Evolutionary conservation across 345 rosid species (phyloP).

Genomic region (Lenwebbia sp.): DNA sequence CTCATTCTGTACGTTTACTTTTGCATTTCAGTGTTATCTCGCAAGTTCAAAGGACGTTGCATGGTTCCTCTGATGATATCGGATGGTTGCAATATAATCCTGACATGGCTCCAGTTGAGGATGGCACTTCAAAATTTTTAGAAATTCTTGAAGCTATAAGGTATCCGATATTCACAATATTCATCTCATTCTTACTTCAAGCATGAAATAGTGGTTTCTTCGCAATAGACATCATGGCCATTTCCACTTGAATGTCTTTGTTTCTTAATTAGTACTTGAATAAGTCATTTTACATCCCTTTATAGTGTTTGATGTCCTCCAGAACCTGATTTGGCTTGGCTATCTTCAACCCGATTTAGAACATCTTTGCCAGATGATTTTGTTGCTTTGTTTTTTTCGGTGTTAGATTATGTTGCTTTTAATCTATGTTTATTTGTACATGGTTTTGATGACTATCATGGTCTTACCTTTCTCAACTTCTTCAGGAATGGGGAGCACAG

Average conservation of each 20-base stretch:
- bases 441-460: not conserved
- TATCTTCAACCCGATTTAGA: not conserved
- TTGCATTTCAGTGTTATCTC: slow-evolving; percentile 31
- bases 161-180: slow-evolving; percentile 1
- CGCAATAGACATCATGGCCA: not conserved
- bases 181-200: not conserved
- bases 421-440: not conserved
- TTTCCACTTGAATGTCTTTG: not conserved
- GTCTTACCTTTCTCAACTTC: not conserved
- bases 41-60: slow-evolving; percentile 39
- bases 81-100: slow-evolving; percentile 60
- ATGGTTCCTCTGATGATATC: slow-evolving; percentile 59
- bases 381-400: not conserved
- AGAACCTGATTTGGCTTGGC: not conserved
- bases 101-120: slow-evolving; percentile 47
- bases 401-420: not conserved
- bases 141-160: slow-evolving; percentile 46
- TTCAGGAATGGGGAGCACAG: slow-evolving; percentile 54
- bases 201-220: not conserved
- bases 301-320: not conserved
- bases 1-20: not conserved
- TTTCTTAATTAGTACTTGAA: not conserved
- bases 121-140: slow-evolving; percentile 50
- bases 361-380: not conserved
- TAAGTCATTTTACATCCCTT: not conserved